Conservation (phyloP, 148 eudicot species). For the Rhododendron williamsianum region DNA sequence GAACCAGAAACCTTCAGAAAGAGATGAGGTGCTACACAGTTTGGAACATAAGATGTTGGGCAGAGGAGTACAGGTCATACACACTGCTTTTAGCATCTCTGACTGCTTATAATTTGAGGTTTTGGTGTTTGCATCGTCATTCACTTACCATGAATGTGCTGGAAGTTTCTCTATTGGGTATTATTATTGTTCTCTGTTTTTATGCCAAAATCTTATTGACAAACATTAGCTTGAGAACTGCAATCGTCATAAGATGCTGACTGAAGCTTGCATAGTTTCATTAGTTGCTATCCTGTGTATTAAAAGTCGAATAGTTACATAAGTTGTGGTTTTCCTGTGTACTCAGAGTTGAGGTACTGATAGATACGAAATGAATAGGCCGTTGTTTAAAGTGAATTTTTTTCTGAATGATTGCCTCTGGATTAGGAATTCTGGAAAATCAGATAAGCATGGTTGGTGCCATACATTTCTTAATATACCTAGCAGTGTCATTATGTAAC, state of each 20-base stretch:
- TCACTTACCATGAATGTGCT: neutral
- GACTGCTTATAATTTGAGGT: neutral
- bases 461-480: neutral
- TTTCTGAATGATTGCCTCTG: neutral
- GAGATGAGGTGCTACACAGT: constrained; percentile 31
- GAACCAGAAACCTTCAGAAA: constrained; percentile 28
- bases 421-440: neutral
- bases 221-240: neutral
- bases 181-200: neutral
- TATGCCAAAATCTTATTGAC: neutral
- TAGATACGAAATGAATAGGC: neutral
- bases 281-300: neutral
- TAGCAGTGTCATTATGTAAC: neutral
- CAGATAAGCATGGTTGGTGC: neutral
- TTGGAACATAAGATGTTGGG: constrained; percentile 44
- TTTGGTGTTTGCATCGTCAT: neutral
- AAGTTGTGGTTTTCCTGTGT: neutral
- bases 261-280: neutral
- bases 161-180: neutral
- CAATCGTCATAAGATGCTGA: neutral
- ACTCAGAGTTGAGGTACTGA: neutral
- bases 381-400: neutral
- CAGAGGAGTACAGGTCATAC: constrained; percentile 39
- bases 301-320: neutral
- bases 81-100: neutral